Percentiles rank a stretch among this genome's conserved stretches.
Evolutionary conservation across 129 eudicot genomes (phyloP).

Genomic region (Chrysanthemum lavandulifolium): DNA sequence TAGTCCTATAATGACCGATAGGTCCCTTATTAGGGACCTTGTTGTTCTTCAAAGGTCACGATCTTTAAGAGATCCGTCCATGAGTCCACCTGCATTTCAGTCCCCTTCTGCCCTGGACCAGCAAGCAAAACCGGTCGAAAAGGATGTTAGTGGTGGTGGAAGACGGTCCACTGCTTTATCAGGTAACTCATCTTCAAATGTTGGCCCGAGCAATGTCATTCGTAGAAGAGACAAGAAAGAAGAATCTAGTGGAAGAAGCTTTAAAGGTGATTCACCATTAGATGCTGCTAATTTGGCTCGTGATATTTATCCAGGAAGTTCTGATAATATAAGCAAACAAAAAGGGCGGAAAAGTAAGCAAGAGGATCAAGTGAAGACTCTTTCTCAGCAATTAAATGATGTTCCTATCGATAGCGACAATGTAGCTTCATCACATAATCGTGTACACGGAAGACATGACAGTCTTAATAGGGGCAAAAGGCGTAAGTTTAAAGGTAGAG

Average conservation of each 20-base stretch:
- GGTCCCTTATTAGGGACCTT: conserved; percentile 90
- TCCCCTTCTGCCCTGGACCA: conserved; percentile 62
- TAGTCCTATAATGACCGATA: conserved; percentile 66
- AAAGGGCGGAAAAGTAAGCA: conserved; percentile 38
- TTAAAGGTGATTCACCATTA: conserved; percentile 37
- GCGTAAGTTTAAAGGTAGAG: conserved; percentile 68
- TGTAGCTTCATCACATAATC: conserved; percentile 56
- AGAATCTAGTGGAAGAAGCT: conserved; percentile 46
- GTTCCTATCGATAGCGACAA: conserved; percentile 48
- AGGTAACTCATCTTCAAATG: conserved; percentile 44
- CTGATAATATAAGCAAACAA: conserved; percentile 38
- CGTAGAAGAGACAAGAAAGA: conserved; percentile 47
- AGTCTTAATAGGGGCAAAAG: conserved; percentile 57
- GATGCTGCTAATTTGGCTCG: conserved; percentile 42
- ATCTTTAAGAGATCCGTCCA: conserved; percentile 85
- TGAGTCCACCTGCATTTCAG: conserved; percentile 86
- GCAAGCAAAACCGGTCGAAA: conserved; percentile 45
- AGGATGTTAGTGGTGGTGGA: conserved; percentile 40
- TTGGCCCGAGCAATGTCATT: conserved; percentile 36
- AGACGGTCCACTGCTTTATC: conserved; percentile 60
- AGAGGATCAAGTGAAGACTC: conserved; percentile 44
- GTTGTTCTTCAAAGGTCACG: conserved; percentile 89
- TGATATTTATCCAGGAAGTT: conserved; percentile 44
- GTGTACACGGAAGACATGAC: conserved; percentile 32
- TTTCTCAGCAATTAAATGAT: conserved; percentile 54